Conservation (phyloP, 2,329 filamentous ascomycete species). For the Allantophomopsis lycopodina region DNA sequence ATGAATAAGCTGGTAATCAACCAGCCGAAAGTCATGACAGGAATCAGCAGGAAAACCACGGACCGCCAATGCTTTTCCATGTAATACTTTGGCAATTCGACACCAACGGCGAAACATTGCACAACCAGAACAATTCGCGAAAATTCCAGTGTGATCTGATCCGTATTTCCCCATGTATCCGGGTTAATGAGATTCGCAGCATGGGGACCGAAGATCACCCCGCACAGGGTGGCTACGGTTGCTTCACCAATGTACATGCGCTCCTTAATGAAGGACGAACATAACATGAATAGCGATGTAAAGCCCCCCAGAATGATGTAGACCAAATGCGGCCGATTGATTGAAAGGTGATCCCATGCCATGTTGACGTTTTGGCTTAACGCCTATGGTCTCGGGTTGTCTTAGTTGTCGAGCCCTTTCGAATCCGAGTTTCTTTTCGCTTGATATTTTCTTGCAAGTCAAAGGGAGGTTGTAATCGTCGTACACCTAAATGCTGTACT, state of each 20-base stretch:
- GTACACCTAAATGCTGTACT: conserved; percentile 5
- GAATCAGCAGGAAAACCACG: conserved; percentile 73
- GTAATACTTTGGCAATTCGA: conserved; percentile 84
- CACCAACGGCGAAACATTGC: conserved; percentile 83
- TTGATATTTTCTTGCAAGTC: background rate
- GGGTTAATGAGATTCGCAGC: conserved; percentile 72
- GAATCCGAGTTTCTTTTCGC: background rate
- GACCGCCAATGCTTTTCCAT: conserved; percentile 98
- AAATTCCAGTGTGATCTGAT: conserved; percentile 81
- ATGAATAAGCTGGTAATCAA: conserved; percentile 84
- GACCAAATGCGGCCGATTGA: conserved; percentile 93
- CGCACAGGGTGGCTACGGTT: conserved; percentile 79
- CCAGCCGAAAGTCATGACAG: conserved; percentile 97
- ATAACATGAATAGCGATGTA: conserved; percentile 96
- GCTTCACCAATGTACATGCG: conserved; percentile 97
- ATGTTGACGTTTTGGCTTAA: conserved; percentile 26
- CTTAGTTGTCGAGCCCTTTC: background rate
- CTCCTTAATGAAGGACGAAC: conserved; percentile 96
- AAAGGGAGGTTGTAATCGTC: background rate
- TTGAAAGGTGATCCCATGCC: conserved; percentile 68
- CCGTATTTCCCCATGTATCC: conserved; percentile 63
- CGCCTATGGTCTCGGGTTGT: background rate
- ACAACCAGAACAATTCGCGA: conserved; percentile 82
- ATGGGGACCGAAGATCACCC: conserved; percentile 80
- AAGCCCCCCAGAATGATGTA: conserved; percentile 98